Conservation (phyloP, 495 filamentous ascomycete species). For the Penicillium mononematosum region DNA sequence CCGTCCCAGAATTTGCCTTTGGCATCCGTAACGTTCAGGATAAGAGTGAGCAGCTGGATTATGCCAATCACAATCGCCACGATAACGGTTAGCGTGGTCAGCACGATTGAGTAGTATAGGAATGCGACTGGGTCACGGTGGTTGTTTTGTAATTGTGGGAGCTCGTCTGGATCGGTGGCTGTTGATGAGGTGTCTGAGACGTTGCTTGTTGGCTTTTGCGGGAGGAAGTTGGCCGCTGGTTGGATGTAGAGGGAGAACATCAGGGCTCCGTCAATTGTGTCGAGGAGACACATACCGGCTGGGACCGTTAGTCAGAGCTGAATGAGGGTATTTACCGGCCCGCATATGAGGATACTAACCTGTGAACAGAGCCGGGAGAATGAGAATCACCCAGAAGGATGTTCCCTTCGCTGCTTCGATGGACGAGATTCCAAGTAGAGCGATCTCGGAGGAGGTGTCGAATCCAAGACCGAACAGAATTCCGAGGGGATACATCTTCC, state of each 20-base stretch:
- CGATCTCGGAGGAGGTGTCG: slow-evolving; percentile 93
- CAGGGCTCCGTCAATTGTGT: slow-evolving; percentile 86
- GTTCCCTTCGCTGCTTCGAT: slow-evolving; percentile 83
- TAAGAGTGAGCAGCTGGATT: slow-evolving; percentile 77
- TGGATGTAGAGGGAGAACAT: slow-evolving; percentile 94
- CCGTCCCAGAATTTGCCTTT: slow-evolving; percentile 84
- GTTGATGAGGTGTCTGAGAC: slow-evolving; percentile 16
- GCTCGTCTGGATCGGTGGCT: slow-evolving; percentile 22
- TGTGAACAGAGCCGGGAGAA: slow-evolving; percentile 90
- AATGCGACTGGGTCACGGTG: slow-evolving; percentile 77
- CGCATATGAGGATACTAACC: slow-evolving; percentile 43
- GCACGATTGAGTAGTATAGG: slow-evolving; percentile 89
- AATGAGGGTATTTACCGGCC: too few relatives aligned
- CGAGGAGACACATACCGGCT: slow-evolving; percentile 89
- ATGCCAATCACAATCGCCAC: slow-evolving; percentile 83
- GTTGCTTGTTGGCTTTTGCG: slow-evolving; percentile 27
- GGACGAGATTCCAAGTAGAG: slow-evolving; percentile 83
- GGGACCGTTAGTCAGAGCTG: neutral
- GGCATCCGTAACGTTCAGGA: slow-evolving; percentile 70
- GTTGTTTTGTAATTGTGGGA: slow-evolving; percentile 33
- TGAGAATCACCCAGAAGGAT: slow-evolving; percentile 88
- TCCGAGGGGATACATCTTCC: slow-evolving; percentile 96
- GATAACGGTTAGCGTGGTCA: slow-evolving; percentile 82
- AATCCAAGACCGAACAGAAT: slow-evolving; percentile 92
- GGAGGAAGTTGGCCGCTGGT: slow-evolving; percentile 47